phyloP scores from a whole-genome alignment of 176 grass and related monocot genomes.

The Eleusine coracana region DNA sequence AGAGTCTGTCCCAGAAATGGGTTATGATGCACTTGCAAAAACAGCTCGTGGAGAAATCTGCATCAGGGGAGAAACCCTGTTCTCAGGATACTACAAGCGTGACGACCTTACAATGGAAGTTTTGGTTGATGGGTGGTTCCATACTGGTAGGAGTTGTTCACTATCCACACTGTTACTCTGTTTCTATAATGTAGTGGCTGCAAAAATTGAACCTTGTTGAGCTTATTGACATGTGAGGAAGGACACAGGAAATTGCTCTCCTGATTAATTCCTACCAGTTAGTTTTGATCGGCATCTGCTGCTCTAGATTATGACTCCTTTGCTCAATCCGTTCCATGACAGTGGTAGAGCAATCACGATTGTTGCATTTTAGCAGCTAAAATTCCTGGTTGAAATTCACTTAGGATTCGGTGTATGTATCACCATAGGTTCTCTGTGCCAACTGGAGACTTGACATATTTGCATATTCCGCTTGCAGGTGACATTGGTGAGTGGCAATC shows the following conservation, averaged over 20 bases:
- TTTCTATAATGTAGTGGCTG: constrained; percentile 4
- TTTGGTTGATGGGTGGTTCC: constrained; percentile 84
- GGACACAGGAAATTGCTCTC: neutral
- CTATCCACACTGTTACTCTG: neutral
- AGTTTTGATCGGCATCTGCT: neutral
- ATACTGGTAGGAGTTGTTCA: constrained; percentile 58
- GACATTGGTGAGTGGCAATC: constrained; percentile 93
- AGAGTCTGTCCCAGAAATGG: constrained; percentile 84
- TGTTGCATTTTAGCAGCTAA: constrained; percentile 13
- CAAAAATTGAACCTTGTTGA: neutral
- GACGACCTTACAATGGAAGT: constrained; percentile 86
- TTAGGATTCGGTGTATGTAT: constrained; percentile 11
- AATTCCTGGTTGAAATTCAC: neutral
- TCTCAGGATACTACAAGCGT: constrained; percentile 83
- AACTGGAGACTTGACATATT: constrained; percentile 4
- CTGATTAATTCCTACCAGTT: neutral
- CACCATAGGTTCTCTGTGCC: constrained; percentile 2
- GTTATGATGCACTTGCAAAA: constrained; percentile 71
- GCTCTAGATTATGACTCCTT: neutral
- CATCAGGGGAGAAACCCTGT: constrained; percentile 76
- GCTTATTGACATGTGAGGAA: neutral
- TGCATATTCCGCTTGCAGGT: constrained; percentile 53
- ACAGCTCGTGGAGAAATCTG: constrained; percentile 76
- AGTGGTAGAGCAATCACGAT: constrained; percentile 10
- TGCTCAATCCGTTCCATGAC: neutral